Percentiles rank a stretch among this genome's conserved stretches.
Evolutionary conservation across 208 protist genomes (phyloP).

Genomic region (Naegleria fowleri): DNA sequence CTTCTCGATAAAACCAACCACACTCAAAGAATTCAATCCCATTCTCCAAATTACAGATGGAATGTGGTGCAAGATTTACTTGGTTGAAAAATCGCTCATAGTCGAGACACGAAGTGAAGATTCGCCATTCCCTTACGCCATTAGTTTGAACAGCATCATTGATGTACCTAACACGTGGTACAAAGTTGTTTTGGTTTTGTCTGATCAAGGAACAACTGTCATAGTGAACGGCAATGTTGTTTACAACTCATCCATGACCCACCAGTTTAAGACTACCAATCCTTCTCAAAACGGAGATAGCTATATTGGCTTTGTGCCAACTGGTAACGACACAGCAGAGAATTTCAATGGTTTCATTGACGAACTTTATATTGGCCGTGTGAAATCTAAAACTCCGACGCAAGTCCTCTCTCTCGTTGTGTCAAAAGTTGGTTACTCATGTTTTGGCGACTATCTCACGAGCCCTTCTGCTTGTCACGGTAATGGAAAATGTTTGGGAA

Average conservation of each 20-base stretch:
- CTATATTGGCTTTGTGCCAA: background rate
- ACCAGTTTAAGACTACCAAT: no score
- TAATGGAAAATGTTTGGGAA: background rate
- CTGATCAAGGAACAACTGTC: no score
- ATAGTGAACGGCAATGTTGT: no score
- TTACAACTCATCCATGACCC: no score
- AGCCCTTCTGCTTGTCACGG: background rate
- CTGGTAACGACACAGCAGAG: background rate
- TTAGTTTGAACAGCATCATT: no score
- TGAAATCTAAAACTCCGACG: background rate
- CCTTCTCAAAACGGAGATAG: background rate
- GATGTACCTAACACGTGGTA: no score
- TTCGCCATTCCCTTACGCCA: background rate
- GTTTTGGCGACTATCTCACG: background rate
- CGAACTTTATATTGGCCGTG: background rate
- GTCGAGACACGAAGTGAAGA: background rate
- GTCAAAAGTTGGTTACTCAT: background rate
- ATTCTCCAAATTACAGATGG: background rate
- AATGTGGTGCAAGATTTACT: background rate
- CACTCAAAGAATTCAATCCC: background rate
- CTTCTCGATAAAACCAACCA: background rate
- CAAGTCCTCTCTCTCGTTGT: background rate
- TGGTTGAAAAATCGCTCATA: background rate
- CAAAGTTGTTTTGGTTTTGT: no score
- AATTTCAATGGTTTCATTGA: background rate